Percentiles rank a stretch among this genome's conserved stretches.
phyloP scores from a whole-genome alignment of 768 basidiomycete genomes.

The Mrakia gelida region DNA sequence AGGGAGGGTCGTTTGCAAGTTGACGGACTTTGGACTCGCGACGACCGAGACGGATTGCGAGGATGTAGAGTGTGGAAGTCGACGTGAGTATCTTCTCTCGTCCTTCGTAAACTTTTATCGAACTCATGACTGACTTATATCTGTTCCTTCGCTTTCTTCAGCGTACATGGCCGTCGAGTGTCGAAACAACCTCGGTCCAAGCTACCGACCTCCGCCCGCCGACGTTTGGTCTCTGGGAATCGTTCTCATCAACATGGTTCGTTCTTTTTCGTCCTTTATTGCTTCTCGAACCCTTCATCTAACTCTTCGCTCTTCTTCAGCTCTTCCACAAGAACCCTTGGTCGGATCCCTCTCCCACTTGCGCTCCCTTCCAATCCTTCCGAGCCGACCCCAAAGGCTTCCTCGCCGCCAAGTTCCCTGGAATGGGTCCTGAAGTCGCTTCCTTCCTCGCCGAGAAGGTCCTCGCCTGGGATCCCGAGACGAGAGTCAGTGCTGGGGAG shows the following conservation, averaged over 20 bases:
- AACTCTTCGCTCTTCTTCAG: slow-evolving; percentile 48
- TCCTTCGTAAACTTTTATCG: slow-evolving; percentile 9
- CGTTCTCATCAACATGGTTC: slow-evolving; percentile 90
- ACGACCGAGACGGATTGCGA: slow-evolving; percentile 82
- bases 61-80: slow-evolving; percentile 98
- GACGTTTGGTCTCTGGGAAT: slow-evolving; percentile 99
- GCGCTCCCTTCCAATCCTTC: slow-evolving; percentile 73
- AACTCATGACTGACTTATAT: background rate
- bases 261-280: slow-evolving; percentile 45
- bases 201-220: slow-evolving; percentile 87
- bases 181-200: slow-evolving; percentile 92
- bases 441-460: slow-evolving; percentile 78
- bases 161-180: slow-evolving; percentile 61
- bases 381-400: slow-evolving; percentile 73
- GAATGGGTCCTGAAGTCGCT: slow-evolving; percentile 61
- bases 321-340: slow-evolving; percentile 98
- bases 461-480: slow-evolving; percentile 68
- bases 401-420: slow-evolving; percentile 83
- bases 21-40: slow-evolving; percentile 93
- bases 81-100: slow-evolving; percentile 56
- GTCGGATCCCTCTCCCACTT: slow-evolving; percentile 86
- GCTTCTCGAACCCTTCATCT: slow-evolving; percentile 16
- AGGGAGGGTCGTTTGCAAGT: slow-evolving; percentile 89
- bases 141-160: slow-evolving; percentile 17
- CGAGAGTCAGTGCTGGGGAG: slow-evolving; percentile 70